Percentiles rank a stretch among this genome's conserved stretches.
Conservation (phyloP, 495 filamentous ascomycete species). For the Pyronema domesticum region DNA sequence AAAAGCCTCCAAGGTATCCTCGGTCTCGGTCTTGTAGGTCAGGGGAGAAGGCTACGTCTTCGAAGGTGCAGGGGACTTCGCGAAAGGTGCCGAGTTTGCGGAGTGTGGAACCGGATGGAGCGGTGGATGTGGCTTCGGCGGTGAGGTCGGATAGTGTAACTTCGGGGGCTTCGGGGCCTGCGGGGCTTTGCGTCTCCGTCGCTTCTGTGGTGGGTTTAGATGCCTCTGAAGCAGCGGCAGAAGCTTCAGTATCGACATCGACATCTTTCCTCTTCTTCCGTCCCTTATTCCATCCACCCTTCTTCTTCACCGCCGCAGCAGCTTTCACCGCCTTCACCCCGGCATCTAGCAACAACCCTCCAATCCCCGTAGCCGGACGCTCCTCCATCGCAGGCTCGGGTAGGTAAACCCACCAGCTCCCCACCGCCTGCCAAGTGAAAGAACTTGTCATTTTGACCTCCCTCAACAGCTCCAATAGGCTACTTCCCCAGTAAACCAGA, state of each 20-base stretch:
- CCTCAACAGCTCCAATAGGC: slow-evolving; percentile 56
- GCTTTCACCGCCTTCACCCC: slow-evolving; percentile 13
- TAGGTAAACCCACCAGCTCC: slow-evolving; percentile 71
- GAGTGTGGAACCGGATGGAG: slow-evolving; percentile 3
- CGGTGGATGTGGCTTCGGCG: too few relatives aligned
- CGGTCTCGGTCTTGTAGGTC: slow-evolving; percentile 19
- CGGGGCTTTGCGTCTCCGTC: too few relatives aligned
- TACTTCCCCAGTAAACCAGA: slow-evolving; percentile 66
- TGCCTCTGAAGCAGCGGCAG: too few relatives aligned
- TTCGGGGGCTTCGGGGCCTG: not conserved
- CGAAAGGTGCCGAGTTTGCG: slow-evolving; percentile 57
- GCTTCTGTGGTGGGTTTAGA: too few relatives aligned
- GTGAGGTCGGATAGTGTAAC: not conserved
- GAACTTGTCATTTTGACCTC: slow-evolving; percentile 75
- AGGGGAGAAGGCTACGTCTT: slow-evolving; percentile 20
- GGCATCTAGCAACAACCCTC: slow-evolving; percentile 7
- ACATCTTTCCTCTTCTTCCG: not conserved
- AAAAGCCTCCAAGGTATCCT: slow-evolving; percentile 16
- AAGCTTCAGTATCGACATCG: too few relatives aligned
- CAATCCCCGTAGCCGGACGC: slow-evolving; percentile 7
- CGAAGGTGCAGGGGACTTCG: slow-evolving; percentile 26
- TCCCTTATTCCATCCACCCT: slow-evolving; percentile 22
- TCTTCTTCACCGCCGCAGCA: slow-evolving; percentile 6
- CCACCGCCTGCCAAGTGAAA: slow-evolving; percentile 84
- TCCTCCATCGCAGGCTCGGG: slow-evolving; percentile 21